Conservation (phyloP, 192 early-diverging fungal genomes). For the Linnemannia zychae region DNA sequence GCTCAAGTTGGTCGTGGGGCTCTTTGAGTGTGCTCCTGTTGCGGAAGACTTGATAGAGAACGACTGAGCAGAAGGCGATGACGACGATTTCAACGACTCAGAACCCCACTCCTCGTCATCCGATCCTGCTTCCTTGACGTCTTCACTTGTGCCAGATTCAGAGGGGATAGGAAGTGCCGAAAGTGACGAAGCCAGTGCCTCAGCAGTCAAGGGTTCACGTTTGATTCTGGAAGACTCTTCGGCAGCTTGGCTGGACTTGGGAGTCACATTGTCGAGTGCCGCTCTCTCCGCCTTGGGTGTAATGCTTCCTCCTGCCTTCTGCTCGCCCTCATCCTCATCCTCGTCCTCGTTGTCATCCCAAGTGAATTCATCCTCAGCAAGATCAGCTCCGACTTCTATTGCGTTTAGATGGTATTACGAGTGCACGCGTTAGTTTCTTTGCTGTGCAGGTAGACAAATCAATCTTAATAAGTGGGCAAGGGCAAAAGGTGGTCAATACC, state of each 20-base stretch:
- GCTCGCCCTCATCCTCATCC: slow-evolving; percentile 6
- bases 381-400: slow-evolving; percentile 39
- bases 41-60: slow-evolving; percentile 5
- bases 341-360: slow-evolving; percentile 56
- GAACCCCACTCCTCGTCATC: slow-evolving; percentile 50
- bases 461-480: background rate
- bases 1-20: slow-evolving; percentile 40
- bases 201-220: slow-evolving; percentile 42
- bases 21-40: slow-evolving; percentile 26
- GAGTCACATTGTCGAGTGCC: slow-evolving; percentile 20
- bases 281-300: slow-evolving; percentile 47
- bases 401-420: background rate
- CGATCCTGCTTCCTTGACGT: slow-evolving; percentile 14
- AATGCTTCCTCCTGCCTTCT: slow-evolving; percentile 23
- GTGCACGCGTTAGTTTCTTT: background rate
- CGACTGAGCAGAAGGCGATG: slow-evolving; percentile 26
- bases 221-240: slow-evolving; percentile 7
- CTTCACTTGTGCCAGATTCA: background rate
- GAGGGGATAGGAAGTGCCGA: slow-evolving; percentile 35
- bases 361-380: slow-evolving; percentile 50
- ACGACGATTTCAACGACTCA: slow-evolving; percentile 25
- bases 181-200: slow-evolving; percentile 42
- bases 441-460: background rate
- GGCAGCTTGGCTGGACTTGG: slow-evolving; percentile 19
- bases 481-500: slow-evolving; percentile 28